Evolutionary conservation across 2,329 filamentous ascomycete genomes (phyloP).

Genomic region (Penicillium crustosum): DNA sequence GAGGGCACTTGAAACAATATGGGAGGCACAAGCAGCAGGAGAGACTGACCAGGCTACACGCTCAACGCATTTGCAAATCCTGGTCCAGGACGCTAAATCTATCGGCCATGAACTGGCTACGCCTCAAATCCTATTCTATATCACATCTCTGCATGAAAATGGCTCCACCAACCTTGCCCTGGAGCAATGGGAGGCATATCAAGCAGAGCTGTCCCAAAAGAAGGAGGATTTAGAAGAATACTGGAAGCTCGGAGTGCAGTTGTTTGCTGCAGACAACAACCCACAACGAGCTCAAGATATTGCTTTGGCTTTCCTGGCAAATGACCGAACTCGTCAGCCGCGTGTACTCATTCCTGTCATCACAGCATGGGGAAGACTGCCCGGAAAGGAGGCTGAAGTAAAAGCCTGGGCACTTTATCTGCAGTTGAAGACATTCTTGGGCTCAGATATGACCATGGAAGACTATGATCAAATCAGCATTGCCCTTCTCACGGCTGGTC

Average conservation of each 20-base stretch:
- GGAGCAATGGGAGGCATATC: slow-evolving; percentile 62
- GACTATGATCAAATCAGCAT: slow-evolving; percentile 76
- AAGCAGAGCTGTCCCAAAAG: slow-evolving; percentile 52
- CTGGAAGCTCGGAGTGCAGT: slow-evolving; percentile 51
- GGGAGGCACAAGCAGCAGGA: slow-evolving; percentile 55
- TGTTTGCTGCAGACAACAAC: slow-evolving; percentile 51
- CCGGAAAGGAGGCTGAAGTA: slow-evolving; percentile 51
- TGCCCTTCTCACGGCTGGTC: slow-evolving; percentile 66
- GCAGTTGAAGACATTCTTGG: slow-evolving; percentile 61
- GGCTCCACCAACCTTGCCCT: slow-evolving; percentile 62
- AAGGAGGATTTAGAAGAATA: slow-evolving; percentile 42
- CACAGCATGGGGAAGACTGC: slow-evolving; percentile 59
- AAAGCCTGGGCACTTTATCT: slow-evolving; percentile 69
- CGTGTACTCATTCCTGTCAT: slow-evolving; percentile 64
- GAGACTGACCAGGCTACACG: slow-evolving; percentile 49
- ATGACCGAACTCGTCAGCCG: slow-evolving; percentile 45
- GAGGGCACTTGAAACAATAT: slow-evolving; percentile 65
- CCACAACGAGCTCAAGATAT: slow-evolving; percentile 51
- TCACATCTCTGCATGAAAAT: slow-evolving; percentile 66
- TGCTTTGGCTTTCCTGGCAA: slow-evolving; percentile 45
- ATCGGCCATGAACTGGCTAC: slow-evolving; percentile 57
- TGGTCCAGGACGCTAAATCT: slow-evolving; percentile 66
- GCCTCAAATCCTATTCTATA: slow-evolving; percentile 63
- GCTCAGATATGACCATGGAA: slow-evolving; percentile 61
- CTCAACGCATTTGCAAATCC: slow-evolving; percentile 60